Conservation (phyloP, 1,139 yeast genomes). For the Yamadazyma taylorii region DNA sequence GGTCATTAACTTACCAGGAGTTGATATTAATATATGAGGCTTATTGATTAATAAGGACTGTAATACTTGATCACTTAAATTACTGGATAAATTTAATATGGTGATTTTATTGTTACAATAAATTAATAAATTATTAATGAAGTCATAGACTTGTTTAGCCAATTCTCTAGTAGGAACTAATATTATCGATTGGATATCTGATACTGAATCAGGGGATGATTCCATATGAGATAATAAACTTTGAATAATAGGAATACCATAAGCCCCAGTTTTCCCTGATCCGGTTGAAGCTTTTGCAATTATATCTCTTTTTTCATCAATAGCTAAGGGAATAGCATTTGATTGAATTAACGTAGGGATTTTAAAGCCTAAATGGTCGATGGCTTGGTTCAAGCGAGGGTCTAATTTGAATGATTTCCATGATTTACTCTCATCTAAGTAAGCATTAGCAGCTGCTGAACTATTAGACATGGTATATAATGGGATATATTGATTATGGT, state of each 20-base stretch:
- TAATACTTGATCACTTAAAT: conserved; percentile 70
- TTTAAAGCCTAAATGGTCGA: conserved; percentile 75
- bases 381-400: conserved; percentile 79
- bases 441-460: conserved; percentile 64
- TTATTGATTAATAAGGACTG: conserved; percentile 65
- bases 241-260: conserved; percentile 75
- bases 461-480: conserved; percentile 3
- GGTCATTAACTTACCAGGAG: conserved; percentile 77
- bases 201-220: conserved; percentile 15
- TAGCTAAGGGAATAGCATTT: conserved; percentile 86
- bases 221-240: conserved; percentile 44
- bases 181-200: conserved; percentile 53
- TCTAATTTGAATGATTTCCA: conserved; percentile 76
- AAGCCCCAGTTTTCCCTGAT: conserved; percentile 88
- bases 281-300: conserved; percentile 90
- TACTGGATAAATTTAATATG: conserved; percentile 72
- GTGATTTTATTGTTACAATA: conserved; percentile 71
- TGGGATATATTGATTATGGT: too few relatives aligned
- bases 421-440: conserved; percentile 67
- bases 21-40: conserved; percentile 83
- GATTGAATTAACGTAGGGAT: conserved; percentile 91
- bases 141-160: conserved; percentile 77
- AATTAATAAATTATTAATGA: conserved; percentile 64
- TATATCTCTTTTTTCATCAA: conserved; percentile 82
- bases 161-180: conserved; percentile 86